Evolutionary conservation across 495 filamentous ascomycete genomes (phyloP).

Genomic region (Chlorociboria aeruginascens): DNA sequence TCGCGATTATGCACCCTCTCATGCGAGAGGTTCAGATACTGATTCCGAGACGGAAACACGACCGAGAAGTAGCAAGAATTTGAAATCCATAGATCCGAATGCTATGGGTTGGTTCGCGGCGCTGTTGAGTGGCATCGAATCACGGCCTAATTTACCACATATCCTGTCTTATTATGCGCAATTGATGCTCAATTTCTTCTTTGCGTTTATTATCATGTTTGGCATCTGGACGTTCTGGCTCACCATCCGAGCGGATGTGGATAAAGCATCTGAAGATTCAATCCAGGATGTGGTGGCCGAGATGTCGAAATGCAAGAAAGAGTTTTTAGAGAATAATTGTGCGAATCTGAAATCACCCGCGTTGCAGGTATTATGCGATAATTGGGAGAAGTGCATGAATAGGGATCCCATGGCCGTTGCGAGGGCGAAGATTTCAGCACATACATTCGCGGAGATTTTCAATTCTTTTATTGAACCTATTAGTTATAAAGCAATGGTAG

Average conservation of each 20-base stretch:
- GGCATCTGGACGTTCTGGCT: conserved; percentile 56
- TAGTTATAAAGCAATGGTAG: conserved; percentile 60
- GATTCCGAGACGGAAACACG: conserved; percentile 37
- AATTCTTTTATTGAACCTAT: conserved; percentile 61
- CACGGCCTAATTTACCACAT: conserved; percentile 73
- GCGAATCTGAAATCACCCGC: conserved; percentile 51
- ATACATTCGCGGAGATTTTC: conserved; percentile 72
- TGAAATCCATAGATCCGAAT: conserved; percentile 10
- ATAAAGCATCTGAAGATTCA: conserved; percentile 51
- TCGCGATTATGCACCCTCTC: conserved; percentile 28
- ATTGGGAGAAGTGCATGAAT: conserved; percentile 83
- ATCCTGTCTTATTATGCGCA: conserved; percentile 80
- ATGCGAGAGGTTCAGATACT: conserved; percentile 43
- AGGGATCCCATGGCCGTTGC: conserved; percentile 53
- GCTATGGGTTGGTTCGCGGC: conserved; percentile 34
- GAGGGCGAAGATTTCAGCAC: conserved; percentile 54
- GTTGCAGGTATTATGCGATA: conserved; percentile 56
- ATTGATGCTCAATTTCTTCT: conserved; percentile 62
- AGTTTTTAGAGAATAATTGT: conserved; percentile 67
- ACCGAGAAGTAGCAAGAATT: conserved; percentile 16
- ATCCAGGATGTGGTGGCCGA: conserved; percentile 53
- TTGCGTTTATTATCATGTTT: conserved; percentile 55
- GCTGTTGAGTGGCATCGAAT: conserved; percentile 57
- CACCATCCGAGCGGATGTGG: conserved; percentile 65
- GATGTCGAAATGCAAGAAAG: conserved; percentile 55